These are phyloP conservation scores for Phytophthora pisi DNA, from an alignment of 352 stramenopile genomes.

Conservation along the genomic window DNA sequence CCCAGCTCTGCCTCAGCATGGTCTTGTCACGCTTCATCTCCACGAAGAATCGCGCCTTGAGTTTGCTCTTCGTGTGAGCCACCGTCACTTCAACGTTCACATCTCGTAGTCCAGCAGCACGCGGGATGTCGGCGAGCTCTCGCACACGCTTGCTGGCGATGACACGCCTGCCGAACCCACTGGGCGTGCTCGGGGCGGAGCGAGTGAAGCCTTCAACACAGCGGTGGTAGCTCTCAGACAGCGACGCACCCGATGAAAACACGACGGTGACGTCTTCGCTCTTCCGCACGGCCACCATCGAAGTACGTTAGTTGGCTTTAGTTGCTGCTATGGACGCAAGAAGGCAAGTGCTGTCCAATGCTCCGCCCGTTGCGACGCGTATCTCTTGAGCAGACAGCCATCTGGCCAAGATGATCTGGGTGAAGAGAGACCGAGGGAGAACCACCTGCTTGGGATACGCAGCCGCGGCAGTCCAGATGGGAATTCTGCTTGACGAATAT, in stretches of 20 bases:
- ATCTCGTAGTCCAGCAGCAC: constrained; percentile 59
- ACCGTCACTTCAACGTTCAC: constrained; percentile 51
- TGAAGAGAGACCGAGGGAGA: constrained; percentile 5
- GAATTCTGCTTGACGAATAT: background rate
- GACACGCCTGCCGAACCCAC: constrained; percentile 5
- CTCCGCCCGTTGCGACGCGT: constrained; percentile 11
- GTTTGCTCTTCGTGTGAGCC: constrained; percentile 51
- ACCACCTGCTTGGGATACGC: constrained; percentile 10
- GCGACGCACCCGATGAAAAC: constrained; percentile 24
- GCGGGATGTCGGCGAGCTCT: constrained; percentile 62
- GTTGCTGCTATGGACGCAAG: constrained; percentile 1
- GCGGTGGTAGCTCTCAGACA: constrained; percentile 25
- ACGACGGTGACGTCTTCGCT: constrained; percentile 19
- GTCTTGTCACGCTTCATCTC: constrained; percentile 41
- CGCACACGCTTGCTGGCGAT: constrained; percentile 38
- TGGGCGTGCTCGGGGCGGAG: constrained; percentile 18
- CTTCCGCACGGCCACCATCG: constrained; percentile 28
- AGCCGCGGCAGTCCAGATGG: background rate
- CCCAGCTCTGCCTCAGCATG: constrained; percentile 36
- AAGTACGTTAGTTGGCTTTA: background rate
- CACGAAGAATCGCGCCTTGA: constrained; percentile 62
- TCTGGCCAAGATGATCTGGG: too few species aligned
- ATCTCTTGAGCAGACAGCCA: constrained; percentile 15
- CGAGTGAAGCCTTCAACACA: constrained; percentile 22
- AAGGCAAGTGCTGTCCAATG: constrained; percentile 7